Conservation (phyloP, 2,329 filamentous ascomycete species). For the Aspergillus fischeri region DNA sequence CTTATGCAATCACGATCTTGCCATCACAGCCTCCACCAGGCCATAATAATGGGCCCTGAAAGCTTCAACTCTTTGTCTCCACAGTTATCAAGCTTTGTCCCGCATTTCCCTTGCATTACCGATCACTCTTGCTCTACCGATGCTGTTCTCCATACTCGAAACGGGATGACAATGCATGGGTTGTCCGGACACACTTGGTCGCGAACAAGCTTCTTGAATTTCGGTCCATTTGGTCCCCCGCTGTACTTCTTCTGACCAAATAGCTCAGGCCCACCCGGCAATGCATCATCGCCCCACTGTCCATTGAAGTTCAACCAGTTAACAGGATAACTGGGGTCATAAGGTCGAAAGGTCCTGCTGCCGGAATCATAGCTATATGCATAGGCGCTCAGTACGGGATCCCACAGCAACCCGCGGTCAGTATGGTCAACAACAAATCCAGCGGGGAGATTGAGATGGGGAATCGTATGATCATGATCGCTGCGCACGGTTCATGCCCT, state of each 20-base stretch:
- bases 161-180: conserved; percentile 42
- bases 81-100: neutral
- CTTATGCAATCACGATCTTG: neutral
- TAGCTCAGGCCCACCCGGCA: conserved; percentile 47
- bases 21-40: neutral
- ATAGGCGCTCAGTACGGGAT: conserved; percentile 54
- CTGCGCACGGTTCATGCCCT: conserved; percentile 24
- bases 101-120: neutral
- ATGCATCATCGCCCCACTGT: conserved; percentile 60
- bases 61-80: neutral
- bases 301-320: conserved; percentile 56
- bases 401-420: conserved; percentile 55
- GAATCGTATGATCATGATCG: conserved; percentile 60
- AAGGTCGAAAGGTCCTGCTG: conserved; percentile 45
- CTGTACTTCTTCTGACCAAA: conserved; percentile 55
- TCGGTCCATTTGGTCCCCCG: conserved; percentile 58
- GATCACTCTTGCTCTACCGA: conserved; percentile 1
- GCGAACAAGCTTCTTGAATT: conserved; percentile 55
- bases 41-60: neutral
- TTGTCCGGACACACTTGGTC: conserved; percentile 54
- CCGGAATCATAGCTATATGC: conserved; percentile 51
- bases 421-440: conserved; percentile 54
- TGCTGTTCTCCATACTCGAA: conserved; percentile 21
- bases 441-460: conserved; percentile 53
- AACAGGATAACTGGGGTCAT: conserved; percentile 45